Base-by-base conservation (phyloP, 164 flowering plant species). In the Stephania cephalantha region DNA sequence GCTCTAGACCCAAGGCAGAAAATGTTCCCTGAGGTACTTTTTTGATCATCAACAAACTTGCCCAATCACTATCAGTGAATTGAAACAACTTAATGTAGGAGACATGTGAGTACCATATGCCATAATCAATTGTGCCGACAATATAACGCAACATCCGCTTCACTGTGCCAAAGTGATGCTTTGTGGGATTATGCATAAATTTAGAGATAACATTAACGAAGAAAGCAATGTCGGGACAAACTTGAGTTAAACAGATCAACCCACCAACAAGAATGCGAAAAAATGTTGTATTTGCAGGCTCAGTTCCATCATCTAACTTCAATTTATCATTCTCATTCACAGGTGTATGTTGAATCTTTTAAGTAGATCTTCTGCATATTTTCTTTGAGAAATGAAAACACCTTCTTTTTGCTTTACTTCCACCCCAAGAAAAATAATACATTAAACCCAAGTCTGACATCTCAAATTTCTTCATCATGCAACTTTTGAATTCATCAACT, bases 141-240 rank as follows among this genome's bases (percentile, higher is more conserved):
- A 77, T 18, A 31, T 78, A 78, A 8, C 42, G 11, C 5, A 81
- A 45, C 18, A 81, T 71, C n/a, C 73, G 0, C 3, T 80, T 74
- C 4, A 70, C 72, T 30, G 75, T 44, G 15, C 53, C 9, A 48
- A 48, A 11, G 12, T 48, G 9, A 48, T 48, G 53, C 53, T 48
- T 48, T 48, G 53, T 31, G 42, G 72, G 79, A n/a, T 35, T 50
- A 22, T 73, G 72, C 75, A 74, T 74, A 52, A 74, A 74, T 29
- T 68, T 70, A 1, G 65, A 74, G 15, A 75, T 53, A 7, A 75
- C 9, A 42, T 71, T 35, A 4, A 75, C 55, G 18, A 20, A 6
- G 50, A 74, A 78, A 18, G 44, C 20, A 7, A 78, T 64, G 66
- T 75, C 67, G 0, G 74, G 78, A 11, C 71, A 22, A 17, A 72